phyloP scores from a whole-genome alignment of 352 stramenopile genomes.

The Phytophthora sojae region DNA sequence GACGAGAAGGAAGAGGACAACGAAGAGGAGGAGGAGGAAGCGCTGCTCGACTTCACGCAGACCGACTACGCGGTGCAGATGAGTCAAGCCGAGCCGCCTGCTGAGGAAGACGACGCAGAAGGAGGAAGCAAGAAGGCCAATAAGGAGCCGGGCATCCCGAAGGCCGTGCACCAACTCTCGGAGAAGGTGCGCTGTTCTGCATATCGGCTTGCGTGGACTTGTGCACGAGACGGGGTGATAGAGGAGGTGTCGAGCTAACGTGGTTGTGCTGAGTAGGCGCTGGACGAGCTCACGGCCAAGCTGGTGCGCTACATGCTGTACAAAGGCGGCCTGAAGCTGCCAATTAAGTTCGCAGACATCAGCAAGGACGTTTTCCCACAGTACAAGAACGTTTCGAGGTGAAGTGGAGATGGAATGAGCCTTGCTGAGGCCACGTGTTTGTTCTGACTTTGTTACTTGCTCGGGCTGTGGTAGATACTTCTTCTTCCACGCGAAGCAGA shows the following conservation, averaged over 20 bases:
- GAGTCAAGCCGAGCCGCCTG: conserved; percentile 43
- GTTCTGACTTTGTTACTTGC: neutral
- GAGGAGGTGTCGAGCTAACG: conserved; percentile 5
- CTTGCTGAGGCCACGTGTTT: neutral
- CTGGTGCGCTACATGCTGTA: conserved; percentile 89
- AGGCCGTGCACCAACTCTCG: conserved; percentile 58
- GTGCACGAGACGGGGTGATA: neutral
- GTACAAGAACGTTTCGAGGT: conserved; percentile 83
- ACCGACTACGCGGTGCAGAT: conserved; percentile 72
- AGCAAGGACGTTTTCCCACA: conserved; percentile 85
- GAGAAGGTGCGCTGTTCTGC: conserved; percentile 46
- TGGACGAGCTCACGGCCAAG: conserved; percentile 78
- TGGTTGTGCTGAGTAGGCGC: conserved; percentile 38
- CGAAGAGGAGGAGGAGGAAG: conserved; percentile 45
- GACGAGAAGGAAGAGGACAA: conserved; percentile 49
- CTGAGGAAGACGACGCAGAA: conserved; percentile 41
- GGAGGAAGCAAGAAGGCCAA: conserved; percentile 41
- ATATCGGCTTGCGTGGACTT: neutral
- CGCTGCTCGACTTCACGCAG: conserved; percentile 79
- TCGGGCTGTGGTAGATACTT: conserved; percentile 57
- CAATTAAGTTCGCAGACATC: conserved; percentile 84
- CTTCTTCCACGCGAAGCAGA: conserved; percentile 79
- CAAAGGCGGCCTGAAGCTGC: conserved; percentile 80
- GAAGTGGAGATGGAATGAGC: neutral
- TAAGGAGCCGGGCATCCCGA: conserved; percentile 45